Evolutionary conservation across 2,329 filamentous ascomycete species (phyloP).

Genomic region (Botrytis pseudocinerea): DNA sequence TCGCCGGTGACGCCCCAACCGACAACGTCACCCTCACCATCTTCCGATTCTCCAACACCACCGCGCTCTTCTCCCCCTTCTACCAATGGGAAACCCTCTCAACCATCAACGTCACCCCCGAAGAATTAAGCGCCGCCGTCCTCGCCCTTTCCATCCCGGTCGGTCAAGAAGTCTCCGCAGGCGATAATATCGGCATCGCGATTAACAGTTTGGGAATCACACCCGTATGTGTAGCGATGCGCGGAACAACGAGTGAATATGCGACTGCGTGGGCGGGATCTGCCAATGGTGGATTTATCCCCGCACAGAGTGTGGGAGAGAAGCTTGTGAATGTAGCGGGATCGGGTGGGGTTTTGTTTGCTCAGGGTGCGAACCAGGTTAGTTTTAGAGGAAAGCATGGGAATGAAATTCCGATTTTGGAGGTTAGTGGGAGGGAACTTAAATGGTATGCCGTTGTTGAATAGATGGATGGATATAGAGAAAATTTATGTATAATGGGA

Average conservation of each 20-base stretch:
- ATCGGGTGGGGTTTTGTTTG: conserved; percentile 30
- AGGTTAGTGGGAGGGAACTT: background rate
- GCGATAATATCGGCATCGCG: conserved; percentile 32
- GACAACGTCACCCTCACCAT: conserved; percentile 28
- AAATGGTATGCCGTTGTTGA: conserved; percentile 17
- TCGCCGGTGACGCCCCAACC: conserved; percentile 28
- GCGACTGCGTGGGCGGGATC: conserved; percentile 3
- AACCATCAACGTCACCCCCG: conserved; percentile 20
- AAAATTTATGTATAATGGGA: conserved; percentile 1
- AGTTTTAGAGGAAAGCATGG: conserved; percentile 9
- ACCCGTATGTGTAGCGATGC: conserved; percentile 28
- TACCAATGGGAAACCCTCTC: conserved; percentile 34
- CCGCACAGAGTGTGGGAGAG: background rate
- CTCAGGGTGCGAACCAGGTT: conserved; percentile 24
- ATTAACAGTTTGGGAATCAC: conserved; percentile 28
- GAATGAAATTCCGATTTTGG: background rate
- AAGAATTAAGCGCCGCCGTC: conserved; percentile 22
- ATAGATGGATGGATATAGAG: background rate
- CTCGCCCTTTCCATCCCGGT: conserved; percentile 25
- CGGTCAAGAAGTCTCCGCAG: conserved; percentile 21
- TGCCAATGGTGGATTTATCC: conserved; percentile 7
- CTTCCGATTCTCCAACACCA: conserved; percentile 32
- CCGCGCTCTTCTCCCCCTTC: conserved; percentile 30
- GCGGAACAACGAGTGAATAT: background rate
- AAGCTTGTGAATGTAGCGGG: background rate